These are phyloP conservation scores for Cymbidium sinense DNA, from an alignment of 106 monocot species.

Conservation along the genomic window DNA sequence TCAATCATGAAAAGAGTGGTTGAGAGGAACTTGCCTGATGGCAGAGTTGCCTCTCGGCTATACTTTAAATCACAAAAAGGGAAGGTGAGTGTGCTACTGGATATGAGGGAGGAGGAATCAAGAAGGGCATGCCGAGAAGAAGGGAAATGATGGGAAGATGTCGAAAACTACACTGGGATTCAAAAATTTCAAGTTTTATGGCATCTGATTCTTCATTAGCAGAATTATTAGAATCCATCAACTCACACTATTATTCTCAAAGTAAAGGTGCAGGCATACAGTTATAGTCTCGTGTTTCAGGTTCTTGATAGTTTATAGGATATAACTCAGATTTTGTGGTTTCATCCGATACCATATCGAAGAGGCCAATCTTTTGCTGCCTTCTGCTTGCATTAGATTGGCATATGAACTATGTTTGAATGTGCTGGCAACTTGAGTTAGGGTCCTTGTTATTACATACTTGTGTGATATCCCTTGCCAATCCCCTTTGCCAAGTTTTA, in stretches of 20 bases:
- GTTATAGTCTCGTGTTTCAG: conserved; percentile 7
- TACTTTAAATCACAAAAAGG: no score
- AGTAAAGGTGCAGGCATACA: conserved; percentile 6
- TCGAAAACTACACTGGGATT: conserved; percentile 26
- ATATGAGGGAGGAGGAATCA: no score
- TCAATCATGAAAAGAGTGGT: no score
- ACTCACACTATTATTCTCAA: conserved; percentile 24
- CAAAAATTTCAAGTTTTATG: conserved; percentile 13
- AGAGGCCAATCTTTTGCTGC: conserved; percentile 38
- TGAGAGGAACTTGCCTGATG: no score
- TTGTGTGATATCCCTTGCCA: conserved; percentile 51
- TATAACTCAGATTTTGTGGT: conserved; percentile 9
- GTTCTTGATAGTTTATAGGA: conserved; percentile 12
- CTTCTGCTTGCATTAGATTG: conserved; percentile 37
- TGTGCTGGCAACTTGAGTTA: conserved; percentile 53
- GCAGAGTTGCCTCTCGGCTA: no score
- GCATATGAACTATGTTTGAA: conserved; percentile 46
- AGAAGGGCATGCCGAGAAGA: no score
- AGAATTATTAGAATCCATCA: conserved; percentile 38
- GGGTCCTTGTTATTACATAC: conserved; percentile 39
- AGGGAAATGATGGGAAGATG: conserved; percentile 26
- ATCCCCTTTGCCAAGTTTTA: conserved; percentile 49
- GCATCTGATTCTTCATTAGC: conserved; percentile 12
- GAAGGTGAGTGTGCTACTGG: no score
- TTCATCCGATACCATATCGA: conserved; percentile 38